Conservation (phyloP, 208 protist genomes). For the Vickermania ingenoplastis region DNA sequence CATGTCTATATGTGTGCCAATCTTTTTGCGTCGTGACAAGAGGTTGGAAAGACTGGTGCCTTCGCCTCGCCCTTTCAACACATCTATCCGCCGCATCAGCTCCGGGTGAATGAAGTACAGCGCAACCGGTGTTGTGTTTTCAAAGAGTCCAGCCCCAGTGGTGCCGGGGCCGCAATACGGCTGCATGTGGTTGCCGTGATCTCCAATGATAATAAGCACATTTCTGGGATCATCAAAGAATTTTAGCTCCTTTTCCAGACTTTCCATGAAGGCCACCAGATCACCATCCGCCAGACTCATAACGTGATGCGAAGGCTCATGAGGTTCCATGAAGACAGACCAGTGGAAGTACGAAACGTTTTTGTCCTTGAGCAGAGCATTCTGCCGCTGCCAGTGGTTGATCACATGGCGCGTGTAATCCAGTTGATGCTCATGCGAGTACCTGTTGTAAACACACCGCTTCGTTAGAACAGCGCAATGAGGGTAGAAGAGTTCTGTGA, state of each 20-base stretch:
- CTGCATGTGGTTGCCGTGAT: conserved; percentile 3
- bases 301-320: not conserved
- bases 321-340: not conserved
- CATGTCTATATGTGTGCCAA: not conserved
- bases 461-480: not conserved
- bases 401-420: not conserved
- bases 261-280: not conserved
- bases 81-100: not conserved
- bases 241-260: not conserved
- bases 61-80: not conserved
- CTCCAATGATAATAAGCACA: not conserved
- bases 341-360: not conserved
- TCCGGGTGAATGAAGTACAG: not conserved
- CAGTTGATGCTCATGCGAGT: not conserved
- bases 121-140: not conserved
- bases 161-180: not conserved
- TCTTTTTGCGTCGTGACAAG: not conserved
- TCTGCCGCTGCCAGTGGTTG: not conserved
- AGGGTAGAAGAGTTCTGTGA: not conserved
- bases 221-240: conserved; percentile 1
- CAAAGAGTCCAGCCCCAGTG: not conserved
- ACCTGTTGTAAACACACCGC: not conserved
- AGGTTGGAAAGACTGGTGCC: not conserved
- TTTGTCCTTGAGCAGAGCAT: not conserved
- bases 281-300: not conserved